These are phyloP conservation scores for Psilocybe cyanescens DNA, from an alignment of 768 basidiomycete genomes.

Conservation along the genomic window DNA sequence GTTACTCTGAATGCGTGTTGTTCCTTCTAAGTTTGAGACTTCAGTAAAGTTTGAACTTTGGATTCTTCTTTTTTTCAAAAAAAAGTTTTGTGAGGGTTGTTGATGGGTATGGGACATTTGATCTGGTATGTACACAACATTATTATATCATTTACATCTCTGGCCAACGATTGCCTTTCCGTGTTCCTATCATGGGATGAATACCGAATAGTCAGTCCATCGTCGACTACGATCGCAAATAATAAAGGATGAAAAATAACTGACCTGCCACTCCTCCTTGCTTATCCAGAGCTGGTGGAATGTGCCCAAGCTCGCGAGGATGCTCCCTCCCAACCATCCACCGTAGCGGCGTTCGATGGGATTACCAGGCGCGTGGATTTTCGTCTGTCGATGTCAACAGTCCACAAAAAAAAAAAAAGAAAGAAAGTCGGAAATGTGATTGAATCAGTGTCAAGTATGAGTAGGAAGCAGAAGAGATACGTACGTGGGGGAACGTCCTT, in stretches of 20 bases:
- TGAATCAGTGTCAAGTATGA: not conserved
- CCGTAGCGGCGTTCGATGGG: constrained; percentile 89
- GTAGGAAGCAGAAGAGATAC: constrained; percentile 29
- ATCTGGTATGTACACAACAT: constrained; percentile 6
- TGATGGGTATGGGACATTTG: not conserved
- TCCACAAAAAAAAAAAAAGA: not conserved
- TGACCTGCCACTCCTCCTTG: constrained; percentile 89
- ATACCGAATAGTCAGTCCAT: not conserved
- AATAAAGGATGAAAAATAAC: constrained; percentile 23
- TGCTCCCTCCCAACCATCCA: constrained; percentile 95
- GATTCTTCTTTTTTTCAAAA: too few relatives aligned
- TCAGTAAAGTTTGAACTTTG: too few relatives aligned
- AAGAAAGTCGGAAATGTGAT: not conserved
- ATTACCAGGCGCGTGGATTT: constrained; percentile 92
- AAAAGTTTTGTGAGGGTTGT: not conserved
- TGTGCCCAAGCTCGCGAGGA: constrained; percentile 92
- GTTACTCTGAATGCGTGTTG: too few relatives aligned
- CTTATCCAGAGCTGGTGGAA: constrained; percentile 99
- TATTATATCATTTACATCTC: constrained; percentile 71
- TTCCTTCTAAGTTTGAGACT: too few relatives aligned
- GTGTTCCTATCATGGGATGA: constrained; percentile 58
- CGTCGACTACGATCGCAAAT: not conserved
- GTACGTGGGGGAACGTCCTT: constrained; percentile 77
- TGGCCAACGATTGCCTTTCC: constrained; percentile 84
- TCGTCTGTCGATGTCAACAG: constrained; percentile 59